Base-by-base conservation (phyloP, 768 basidiomycete species). In the Neoboletus subvelutipes region DNA sequence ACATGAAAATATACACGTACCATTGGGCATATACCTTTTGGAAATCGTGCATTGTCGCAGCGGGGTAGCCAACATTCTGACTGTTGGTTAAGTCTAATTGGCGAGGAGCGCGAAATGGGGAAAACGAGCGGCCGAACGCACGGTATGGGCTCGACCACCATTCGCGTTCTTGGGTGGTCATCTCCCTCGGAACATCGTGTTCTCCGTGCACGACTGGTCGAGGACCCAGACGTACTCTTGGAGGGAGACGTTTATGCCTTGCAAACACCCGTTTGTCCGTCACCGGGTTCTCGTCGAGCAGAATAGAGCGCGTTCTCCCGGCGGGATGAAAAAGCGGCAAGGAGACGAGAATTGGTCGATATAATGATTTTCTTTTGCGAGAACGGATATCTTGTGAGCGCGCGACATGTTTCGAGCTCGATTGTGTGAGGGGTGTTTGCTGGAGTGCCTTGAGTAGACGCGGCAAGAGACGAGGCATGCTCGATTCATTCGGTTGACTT, bases 131-230 rank as follows among this genome's bases (percentile, higher is more conserved):
- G 39, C 31, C 8, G 28, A 13, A 75, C 74, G 58, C 73, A 92
- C 90, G 76, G 71, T 91, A 93, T 53, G 90, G 89, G 67, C 83
- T 89, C 12, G 87, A 79, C 83, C 82, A 87, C 83, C 85, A 89
- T 28, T 70, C 69, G 61, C 80, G 75, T 73, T 92, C 89, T 62
- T 83, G 75, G 41, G 66, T 63, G 0, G 81, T 78, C 90, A 91
- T 92, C 55, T 75, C 76, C 33, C 86, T 77, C 13, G 78, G 79
- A 17, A 54, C 51, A 57, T 83, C 80, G 45, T 71, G 40, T 33
- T 69, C 65, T 45, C 29, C 50, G 56, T 45, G 22, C 45, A 28
- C 47, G 64, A 62, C 52, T 62, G 65, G 60, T 59, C 64, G 54
- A 59, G 71, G 45, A 63, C 72, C 52, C 7, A 78, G 63, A 26